phyloP scores from a whole-genome alignment of 2,329 filamentous ascomycete genomes.

The Thelonectria rubi region DNA sequence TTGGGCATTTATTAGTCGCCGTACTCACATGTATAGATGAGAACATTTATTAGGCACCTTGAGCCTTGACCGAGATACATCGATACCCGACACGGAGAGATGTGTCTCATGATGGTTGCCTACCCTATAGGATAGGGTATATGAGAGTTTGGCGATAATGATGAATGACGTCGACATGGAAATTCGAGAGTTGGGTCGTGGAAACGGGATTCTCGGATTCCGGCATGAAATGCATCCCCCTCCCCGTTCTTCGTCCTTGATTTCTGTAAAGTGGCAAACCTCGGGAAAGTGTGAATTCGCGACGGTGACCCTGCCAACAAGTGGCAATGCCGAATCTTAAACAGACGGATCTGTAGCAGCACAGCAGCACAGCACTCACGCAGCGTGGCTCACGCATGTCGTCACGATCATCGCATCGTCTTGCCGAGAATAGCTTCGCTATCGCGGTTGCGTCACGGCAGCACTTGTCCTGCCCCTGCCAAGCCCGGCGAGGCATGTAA shows the following conservation, averaged over 20 bases:
- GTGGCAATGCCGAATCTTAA: background rate
- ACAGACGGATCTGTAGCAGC: conserved; percentile 10
- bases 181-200: background rate
- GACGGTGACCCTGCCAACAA: background rate
- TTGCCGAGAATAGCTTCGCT: conserved; percentile 5
- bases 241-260: background rate
- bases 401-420: conserved; percentile 33
- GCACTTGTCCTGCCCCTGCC: conserved; percentile 37
- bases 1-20: too few species aligned
- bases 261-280: background rate
- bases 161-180: background rate
- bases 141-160: background rate
- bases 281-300: background rate
- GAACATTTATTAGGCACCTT: too few species aligned
- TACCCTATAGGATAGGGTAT: background rate
- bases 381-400: conserved; percentile 32
- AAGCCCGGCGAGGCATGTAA: conserved; percentile 29
- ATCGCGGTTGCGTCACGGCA: conserved; percentile 19
- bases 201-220: conserved; percentile 2
- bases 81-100: too few species aligned
- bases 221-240: background rate
- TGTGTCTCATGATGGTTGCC: too few species aligned
- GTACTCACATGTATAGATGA: too few species aligned
- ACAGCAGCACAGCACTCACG: conserved; percentile 7
- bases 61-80: background rate